Percentiles rank a stretch among this genome's conserved stretches.
Conservation (phyloP, 1,284 basidiomycete species). For the Microbotryum scabiosae region DNA sequence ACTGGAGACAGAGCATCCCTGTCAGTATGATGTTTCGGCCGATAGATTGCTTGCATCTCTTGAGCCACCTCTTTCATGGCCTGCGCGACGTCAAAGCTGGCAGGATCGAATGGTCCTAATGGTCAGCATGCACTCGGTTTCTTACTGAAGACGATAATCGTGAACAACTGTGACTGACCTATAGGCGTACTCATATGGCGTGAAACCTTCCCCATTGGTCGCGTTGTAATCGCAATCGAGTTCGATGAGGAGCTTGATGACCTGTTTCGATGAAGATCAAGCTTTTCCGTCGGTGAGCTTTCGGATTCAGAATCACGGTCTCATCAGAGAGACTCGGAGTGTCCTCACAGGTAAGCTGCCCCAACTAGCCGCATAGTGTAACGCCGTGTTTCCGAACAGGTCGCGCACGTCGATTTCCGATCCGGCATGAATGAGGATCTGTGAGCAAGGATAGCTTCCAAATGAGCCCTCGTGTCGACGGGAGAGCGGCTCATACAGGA, state of each 20-base stretch:
- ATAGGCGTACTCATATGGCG: conserved; percentile 84
- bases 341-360: conserved; percentile 61
- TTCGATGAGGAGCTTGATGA: conserved; percentile 79
- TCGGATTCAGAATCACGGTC: neutral
- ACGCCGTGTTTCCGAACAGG: conserved; percentile 78
- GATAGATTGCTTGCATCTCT: no score
- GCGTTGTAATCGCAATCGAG: conserved; percentile 70
- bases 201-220: conserved; percentile 83
- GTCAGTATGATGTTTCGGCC: no score
- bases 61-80: no score
- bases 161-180: conserved; percentile 50
- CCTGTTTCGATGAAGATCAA: conserved; percentile 42
- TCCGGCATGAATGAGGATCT: conserved; percentile 80
- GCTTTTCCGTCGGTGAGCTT: neutral
- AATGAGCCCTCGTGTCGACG: no score
- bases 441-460: conserved; percentile 2
- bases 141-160: neutral
- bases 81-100: no score
- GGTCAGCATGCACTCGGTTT: neutral
- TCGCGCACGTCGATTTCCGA: conserved; percentile 82
- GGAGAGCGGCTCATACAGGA: neutral
- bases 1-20: no score
- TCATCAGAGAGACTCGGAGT: neutral
- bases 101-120: no score
- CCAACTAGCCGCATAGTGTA: conserved; percentile 86